Evolutionary conservation across 148 eudicot species (phyloP).

Genomic region (Beta vulgaris): DNA sequence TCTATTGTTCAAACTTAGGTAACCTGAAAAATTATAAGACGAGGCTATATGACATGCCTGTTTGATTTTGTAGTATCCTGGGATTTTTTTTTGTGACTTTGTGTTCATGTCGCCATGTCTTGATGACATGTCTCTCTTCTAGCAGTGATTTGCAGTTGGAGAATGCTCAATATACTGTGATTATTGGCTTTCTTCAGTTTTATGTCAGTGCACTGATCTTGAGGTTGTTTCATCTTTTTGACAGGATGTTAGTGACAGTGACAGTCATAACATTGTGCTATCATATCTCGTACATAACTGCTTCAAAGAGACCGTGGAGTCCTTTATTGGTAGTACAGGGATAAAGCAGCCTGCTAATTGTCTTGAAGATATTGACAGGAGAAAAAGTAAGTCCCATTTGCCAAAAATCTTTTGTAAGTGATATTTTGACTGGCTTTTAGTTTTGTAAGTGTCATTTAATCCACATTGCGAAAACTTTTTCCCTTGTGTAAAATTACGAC

Average conservation of each 20-base stretch:
- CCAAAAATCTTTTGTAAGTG: neutral
- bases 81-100: too few species aligned
- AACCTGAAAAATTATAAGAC: neutral
- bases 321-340: constrained; percentile 60
- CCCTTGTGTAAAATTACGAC: too few species aligned
- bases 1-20: neutral
- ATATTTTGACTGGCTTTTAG: neutral
- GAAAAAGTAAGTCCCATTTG: constrained; percentile 56
- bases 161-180: neutral
- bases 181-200: neutral
- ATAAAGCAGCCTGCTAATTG: constrained; percentile 49
- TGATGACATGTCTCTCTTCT: constrained; percentile 3
- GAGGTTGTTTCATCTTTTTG: constrained; percentile 10
- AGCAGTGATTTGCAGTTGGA: neutral
- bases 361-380: constrained; percentile 80
- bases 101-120: too few species aligned
- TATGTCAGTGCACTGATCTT: neutral
- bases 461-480: neutral
- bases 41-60: neutral
- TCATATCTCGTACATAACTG: constrained; percentile 94
- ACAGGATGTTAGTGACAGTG: constrained; percentile 65
- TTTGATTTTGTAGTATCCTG: neutral
- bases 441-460: neutral
- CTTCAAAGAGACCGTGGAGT: constrained; percentile 72
- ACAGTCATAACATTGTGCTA: constrained; percentile 69